A percentile compares a stretch with the other conserved stretches of the same genome.
Conservation (phyloP, 2,329 filamentous ascomycete genomes). For the Sarocladium strictum region DNA sequence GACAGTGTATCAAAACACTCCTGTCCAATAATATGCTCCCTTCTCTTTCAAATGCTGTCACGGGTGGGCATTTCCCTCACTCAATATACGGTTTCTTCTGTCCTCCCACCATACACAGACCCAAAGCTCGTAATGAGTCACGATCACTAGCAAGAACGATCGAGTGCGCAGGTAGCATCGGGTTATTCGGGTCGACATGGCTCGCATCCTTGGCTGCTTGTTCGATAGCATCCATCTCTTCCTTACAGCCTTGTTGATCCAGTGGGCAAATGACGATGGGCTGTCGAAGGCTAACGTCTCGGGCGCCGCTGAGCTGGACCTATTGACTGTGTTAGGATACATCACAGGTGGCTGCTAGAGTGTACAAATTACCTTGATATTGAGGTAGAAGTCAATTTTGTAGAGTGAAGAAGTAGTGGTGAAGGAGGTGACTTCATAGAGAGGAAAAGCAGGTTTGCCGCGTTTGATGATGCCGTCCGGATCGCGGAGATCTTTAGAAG, state of each 20-base stretch:
- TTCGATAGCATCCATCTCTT: conserved; percentile 98
- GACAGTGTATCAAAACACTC: no score
- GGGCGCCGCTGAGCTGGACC: conserved; percentile 82
- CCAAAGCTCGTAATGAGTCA: conserved; percentile 54
- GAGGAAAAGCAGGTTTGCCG: conserved; percentile 80
- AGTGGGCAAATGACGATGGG: conserved; percentile 94
- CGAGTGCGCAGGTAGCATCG: conserved; percentile 79
- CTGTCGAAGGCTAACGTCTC: conserved; percentile 83
- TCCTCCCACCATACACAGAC: conserved; percentile 56
- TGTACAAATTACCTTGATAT: conserved; percentile 66
- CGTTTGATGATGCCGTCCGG: conserved; percentile 80
- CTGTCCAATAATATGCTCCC: no score
- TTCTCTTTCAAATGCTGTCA: background rate
- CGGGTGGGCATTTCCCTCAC: conserved; percentile 24
- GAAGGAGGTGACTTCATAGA: conserved; percentile 83
- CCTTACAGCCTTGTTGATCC: conserved; percentile 91
- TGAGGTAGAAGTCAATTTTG: conserved; percentile 96
- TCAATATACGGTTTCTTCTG: conserved; percentile 63
- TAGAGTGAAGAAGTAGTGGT: conserved; percentile 92
- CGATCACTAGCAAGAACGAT: conserved; percentile 77
- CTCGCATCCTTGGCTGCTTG: conserved; percentile 91
- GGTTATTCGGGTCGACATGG: conserved; percentile 79
- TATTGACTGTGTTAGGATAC: conserved; percentile 30
- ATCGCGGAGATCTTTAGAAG: conserved; percentile 81
- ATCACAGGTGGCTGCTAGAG: conserved; percentile 12